Evolutionary conservation across 2,329 filamentous ascomycete species (phyloP).

Genomic region (Sporothrix mexicana): DNA sequence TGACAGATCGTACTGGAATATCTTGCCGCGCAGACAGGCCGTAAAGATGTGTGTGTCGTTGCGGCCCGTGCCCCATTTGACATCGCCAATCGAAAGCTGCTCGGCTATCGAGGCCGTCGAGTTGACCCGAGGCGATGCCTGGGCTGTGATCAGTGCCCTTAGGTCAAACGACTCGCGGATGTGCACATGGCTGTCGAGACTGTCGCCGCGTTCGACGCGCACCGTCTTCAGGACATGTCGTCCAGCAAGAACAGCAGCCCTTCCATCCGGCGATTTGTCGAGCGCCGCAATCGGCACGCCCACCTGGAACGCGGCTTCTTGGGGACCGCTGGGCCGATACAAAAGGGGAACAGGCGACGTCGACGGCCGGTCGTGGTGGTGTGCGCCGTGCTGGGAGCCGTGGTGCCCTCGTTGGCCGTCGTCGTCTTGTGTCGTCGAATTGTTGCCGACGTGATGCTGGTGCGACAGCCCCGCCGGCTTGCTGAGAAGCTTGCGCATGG

Average conservation of each 20-base stretch:
- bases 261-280: conserved; percentile 63
- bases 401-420: conserved; percentile 50
- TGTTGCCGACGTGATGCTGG: conserved; percentile 17
- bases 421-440: conserved; percentile 11
- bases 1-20: conserved; percentile 67
- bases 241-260: conserved; percentile 62
- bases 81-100: conserved; percentile 68
- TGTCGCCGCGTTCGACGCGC: conserved; percentile 52
- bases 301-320: conserved; percentile 60
- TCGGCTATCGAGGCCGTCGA: conserved; percentile 53
- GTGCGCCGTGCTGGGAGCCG: neutral
- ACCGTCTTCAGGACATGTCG: conserved; percentile 67
- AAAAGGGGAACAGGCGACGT: conserved; percentile 52
- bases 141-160: conserved; percentile 59
- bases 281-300: conserved; percentile 62
- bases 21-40: conserved; percentile 67
- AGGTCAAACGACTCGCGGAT: conserved; percentile 65
- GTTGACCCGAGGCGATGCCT: conserved; percentile 52
- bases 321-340: conserved; percentile 60
- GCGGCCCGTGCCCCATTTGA: conserved; percentile 59
- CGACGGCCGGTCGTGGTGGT: conserved; percentile 47
- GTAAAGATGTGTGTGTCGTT: conserved; percentile 63
- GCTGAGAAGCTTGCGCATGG: conserved; percentile 65
- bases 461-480: conserved; percentile 51
- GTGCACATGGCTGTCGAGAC: conserved; percentile 40